These are phyloP conservation scores for Ehretia macrophylla DNA, from an alignment of 257 asterid species.

Conservation along the genomic window DNA sequence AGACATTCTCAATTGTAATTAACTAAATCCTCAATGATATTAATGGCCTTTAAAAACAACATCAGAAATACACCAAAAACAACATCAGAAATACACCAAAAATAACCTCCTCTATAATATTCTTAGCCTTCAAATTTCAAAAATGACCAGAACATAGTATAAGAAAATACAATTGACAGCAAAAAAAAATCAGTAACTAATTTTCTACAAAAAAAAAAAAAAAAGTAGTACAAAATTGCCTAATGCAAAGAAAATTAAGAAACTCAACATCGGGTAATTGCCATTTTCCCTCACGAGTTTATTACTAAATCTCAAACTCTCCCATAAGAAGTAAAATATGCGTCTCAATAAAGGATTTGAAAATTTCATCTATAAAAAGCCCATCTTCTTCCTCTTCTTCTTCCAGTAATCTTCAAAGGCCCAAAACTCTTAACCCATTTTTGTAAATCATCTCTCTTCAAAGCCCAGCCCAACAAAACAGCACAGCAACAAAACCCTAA, in stretches of 20 bases:
- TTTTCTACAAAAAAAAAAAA: not conserved
- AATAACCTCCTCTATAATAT: too few species aligned
- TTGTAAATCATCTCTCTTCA: slow-evolving; percentile 21
- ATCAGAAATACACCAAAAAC: too few species aligned
- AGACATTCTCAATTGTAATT: too few species aligned
- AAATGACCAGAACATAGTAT: too few species aligned
- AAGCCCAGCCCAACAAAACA: slow-evolving; percentile 39
- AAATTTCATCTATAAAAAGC: not conserved
- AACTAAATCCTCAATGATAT: too few species aligned
- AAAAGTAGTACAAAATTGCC: not conserved
- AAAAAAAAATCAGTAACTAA: not conserved
- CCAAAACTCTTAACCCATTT: slow-evolving; percentile 9
- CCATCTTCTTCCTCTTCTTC: slow-evolving; percentile 2
- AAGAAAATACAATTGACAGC: too few species aligned
- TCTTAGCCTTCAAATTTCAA: too few species aligned
- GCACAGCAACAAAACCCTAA: slow-evolving; percentile 75
- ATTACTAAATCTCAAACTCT: too few species aligned
- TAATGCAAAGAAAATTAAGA: not conserved
- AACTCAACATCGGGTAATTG: too few species aligned
- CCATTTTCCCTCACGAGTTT: too few species aligned
- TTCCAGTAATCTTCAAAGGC: not conserved
- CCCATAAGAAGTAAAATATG: not conserved
- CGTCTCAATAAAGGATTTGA: not conserved
- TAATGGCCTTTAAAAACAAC: too few species aligned
- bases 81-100: too few species aligned